Conservation (phyloP, 352 stramenopile genomes). For the Phytophthora ramorum region DNA sequence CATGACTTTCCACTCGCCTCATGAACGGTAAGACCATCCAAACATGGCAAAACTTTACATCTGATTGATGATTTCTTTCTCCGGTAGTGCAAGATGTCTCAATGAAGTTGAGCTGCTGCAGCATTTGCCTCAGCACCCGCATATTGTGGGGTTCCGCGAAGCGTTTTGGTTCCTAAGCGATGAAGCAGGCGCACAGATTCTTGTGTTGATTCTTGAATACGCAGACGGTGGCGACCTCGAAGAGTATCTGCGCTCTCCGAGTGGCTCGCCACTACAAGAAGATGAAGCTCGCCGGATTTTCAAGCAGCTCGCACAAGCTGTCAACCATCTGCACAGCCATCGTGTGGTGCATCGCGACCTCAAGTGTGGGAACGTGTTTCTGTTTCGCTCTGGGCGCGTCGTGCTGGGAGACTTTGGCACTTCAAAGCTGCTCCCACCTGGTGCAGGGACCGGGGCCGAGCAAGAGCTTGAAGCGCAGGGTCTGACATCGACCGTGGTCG, state of each 20-base stretch:
- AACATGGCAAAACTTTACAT: conserved; percentile 1
- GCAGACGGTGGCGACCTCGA: conserved; percentile 72
- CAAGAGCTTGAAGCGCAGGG: conserved; percentile 12
- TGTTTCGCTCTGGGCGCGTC: conserved; percentile 80
- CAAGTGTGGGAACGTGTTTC: conserved; percentile 88
- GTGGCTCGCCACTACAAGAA: conserved; percentile 7
- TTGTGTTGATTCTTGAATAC: conserved; percentile 77
- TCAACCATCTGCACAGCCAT: conserved; percentile 73
- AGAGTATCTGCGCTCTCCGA: conserved; percentile 30
- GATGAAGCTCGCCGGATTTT: conserved; percentile 41
- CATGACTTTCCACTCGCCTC: conserved; percentile 46
- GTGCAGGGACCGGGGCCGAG: neutral
- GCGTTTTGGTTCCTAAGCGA: conserved; percentile 47
- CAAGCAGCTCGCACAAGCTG: conserved; percentile 84
- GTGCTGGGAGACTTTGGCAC: conserved; percentile 84
- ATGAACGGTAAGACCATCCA: conserved; percentile 41
- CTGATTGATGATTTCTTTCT: neutral
- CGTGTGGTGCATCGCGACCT: conserved; percentile 86
- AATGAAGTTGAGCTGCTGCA: conserved; percentile 54
- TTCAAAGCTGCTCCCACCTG: conserved; percentile 45
- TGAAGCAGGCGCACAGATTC: conserved; percentile 18
- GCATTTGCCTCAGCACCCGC: conserved; percentile 52
- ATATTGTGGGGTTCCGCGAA: conserved; percentile 69
- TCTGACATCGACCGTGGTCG: conserved; percentile 59
- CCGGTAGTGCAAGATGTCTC: conserved; percentile 44